Conservation (phyloP, 768 basidiomycete species). For the Mrakia blollopis region DNA sequence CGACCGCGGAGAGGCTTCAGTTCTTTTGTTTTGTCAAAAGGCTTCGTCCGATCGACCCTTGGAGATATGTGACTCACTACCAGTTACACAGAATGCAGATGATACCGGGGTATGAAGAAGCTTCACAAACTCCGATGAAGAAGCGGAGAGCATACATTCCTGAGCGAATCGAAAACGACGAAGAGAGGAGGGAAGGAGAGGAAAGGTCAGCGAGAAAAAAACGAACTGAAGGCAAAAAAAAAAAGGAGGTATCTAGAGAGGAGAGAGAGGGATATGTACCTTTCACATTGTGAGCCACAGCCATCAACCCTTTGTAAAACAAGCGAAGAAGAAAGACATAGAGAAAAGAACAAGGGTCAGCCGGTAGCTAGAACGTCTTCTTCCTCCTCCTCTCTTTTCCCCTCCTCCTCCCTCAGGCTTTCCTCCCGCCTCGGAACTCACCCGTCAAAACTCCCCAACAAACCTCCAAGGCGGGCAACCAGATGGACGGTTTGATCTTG, state of each 20-base stretch:
- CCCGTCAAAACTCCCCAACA: conserved; percentile 5
- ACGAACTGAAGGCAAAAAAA: too few species aligned
- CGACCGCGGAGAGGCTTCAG: too few species aligned
- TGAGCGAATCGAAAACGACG: neutral
- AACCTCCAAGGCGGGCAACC: conserved; percentile 36
- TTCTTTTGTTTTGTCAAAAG: too few species aligned
- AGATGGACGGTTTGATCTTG: conserved; percentile 35
- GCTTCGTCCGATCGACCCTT: too few species aligned
- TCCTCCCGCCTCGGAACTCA: neutral
- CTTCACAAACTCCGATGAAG: conserved; percentile 38
- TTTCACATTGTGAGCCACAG: conserved; percentile 15
- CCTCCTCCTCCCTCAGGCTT: too few species aligned
- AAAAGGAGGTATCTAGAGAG: neutral
- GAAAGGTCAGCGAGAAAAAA: neutral
- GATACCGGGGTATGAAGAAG: conserved; percentile 34
- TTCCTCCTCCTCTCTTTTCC: too few species aligned
- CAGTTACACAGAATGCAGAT: conserved; percentile 25
- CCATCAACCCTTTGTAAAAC: conserved; percentile 24
- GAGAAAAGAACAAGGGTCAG: neutral
- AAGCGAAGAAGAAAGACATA: too few species aligned
- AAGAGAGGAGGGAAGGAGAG: too few species aligned
- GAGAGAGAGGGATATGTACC: neutral
- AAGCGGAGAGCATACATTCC: conserved; percentile 37
- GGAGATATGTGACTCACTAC: conserved; percentile 22
- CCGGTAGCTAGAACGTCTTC: too few species aligned